Evolutionary conservation across 345 rosid genomes (phyloP), one percentile per base, ranked within the genome.

Genomic region (Camelina hispida): DNA sequence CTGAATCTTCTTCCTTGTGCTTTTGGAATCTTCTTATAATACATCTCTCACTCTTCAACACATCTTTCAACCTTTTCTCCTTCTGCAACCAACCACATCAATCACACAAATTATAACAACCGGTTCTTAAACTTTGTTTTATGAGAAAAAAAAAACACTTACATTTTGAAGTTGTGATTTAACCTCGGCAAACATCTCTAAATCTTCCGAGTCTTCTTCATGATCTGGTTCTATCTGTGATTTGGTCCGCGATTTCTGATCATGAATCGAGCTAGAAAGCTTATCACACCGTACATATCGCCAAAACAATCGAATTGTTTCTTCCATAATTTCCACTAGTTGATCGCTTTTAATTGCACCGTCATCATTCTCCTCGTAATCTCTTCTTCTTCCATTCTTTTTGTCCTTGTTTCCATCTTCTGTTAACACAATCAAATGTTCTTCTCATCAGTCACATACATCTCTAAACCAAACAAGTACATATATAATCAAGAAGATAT

Each of bases 241-340:
- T 20, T 84, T 81, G 40, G 83, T 86, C 32, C 80, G 71, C 51
- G 66, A 18, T 59, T 85, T 91, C 14, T 79, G 87, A 50, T 65
- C 55, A 42, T 40, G 70, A 5, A 68, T 62, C 4, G 63, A 34
- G 25, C 69, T 84, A 7, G 91, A 66, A 12, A 87, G 80, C 79
- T 88, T 95, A 79, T 95, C 99, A 32, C 84, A 87, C 53, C 96
- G 88, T 68, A 90, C 81, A 50, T 92, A 92, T 57, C 79, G 81
- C 99, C 99, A 92, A 38, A 90, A 90, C n/a, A 87, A 83, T 77
- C 97, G 71, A 68, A 95, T 90, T 3, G 97, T 89, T 83, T 95
- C 99, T 61, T 95, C 97, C 86, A 92, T 76, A 54, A 88, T 92
- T 74, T 95, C 97, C 11, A 90, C 87, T n/a, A 95, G 81, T 70